Evolutionary conservation across 2,329 filamentous ascomycete species (phyloP).

Genomic region (Fusarium clavum): DNA sequence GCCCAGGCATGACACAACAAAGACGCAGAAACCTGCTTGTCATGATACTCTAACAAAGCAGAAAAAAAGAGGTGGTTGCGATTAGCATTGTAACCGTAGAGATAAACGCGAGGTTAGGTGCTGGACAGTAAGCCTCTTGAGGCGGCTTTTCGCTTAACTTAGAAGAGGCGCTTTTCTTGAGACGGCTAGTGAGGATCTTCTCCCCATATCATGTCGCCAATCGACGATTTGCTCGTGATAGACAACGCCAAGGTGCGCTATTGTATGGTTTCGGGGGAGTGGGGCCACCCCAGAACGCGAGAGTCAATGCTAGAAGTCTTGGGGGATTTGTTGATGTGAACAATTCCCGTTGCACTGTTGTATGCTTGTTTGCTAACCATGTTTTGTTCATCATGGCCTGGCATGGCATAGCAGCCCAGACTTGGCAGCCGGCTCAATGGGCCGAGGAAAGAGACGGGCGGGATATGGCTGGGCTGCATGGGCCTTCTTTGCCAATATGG

Average conservation of each 20-base stretch:
- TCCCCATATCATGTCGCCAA: constrained; percentile 39
- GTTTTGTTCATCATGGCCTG: constrained; percentile 14
- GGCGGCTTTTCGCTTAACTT: constrained; percentile 31
- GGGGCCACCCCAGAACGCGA: constrained; percentile 16
- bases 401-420: constrained; percentile 18
- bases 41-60: constrained; percentile 18
- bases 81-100: constrained; percentile 31
- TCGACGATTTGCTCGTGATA: constrained; percentile 42
- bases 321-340: constrained; percentile 17
- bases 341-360: constrained; percentile 37
- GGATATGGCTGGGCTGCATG: constrained; percentile 20
- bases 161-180: constrained; percentile 35
- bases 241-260: constrained; percentile 20
- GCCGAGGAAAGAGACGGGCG: constrained; percentile 39
- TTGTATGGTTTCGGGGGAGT: constrained; percentile 36
- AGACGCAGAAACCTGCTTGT: constrained; percentile 37
- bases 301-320: constrained; percentile 28
- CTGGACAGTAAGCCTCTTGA: constrained; percentile 22
- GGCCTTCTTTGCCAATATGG: constrained; percentile 24
- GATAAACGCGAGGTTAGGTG: constrained; percentile 22
- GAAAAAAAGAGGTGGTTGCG: constrained; percentile 15
- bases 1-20: constrained; percentile 32
- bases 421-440: constrained; percentile 44
- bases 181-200: constrained; percentile 39
- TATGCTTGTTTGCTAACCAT: constrained; percentile 18